Conservation (phyloP, 2,329 filamentous ascomycete species). For the Blumeria graminis region DNA sequence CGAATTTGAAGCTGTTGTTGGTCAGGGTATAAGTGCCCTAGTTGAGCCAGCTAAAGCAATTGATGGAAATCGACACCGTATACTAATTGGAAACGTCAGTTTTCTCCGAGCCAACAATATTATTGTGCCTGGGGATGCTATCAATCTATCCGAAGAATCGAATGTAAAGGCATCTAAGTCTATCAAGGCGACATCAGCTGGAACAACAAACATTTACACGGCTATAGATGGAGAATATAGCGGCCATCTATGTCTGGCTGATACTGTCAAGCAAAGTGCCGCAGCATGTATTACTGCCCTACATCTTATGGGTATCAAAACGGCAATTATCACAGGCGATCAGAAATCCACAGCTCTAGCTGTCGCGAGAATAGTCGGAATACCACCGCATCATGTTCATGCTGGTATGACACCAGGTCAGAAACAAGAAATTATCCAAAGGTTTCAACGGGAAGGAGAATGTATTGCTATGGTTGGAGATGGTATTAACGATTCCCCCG, state of each 20-base stretch:
- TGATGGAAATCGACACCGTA: slow-evolving; percentile 47
- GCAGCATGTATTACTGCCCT: slow-evolving; percentile 60
- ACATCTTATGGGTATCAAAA: slow-evolving; percentile 61
- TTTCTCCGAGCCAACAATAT: slow-evolving; percentile 54
- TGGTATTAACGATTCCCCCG: slow-evolving; percentile 94
- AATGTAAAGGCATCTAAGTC: slow-evolving; percentile 21
- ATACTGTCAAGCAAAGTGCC: slow-evolving; percentile 77
- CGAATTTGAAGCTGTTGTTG: slow-evolving; percentile 63
- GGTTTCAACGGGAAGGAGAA: slow-evolving; percentile 50
- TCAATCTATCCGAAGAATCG: slow-evolving; percentile 36
- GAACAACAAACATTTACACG: slow-evolving; percentile 76
- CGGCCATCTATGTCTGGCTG: slow-evolving; percentile 62
- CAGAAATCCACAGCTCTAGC: slow-evolving; percentile 62
- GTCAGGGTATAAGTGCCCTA: slow-evolving; percentile 58
- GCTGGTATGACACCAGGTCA: slow-evolving; percentile 78
- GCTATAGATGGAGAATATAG: slow-evolving; percentile 64
- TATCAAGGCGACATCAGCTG: slow-evolving; percentile 23
- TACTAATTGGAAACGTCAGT: slow-evolving; percentile 62
- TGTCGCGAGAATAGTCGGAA: slow-evolving; percentile 64
- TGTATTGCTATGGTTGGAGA: slow-evolving; percentile 93
- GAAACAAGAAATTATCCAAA: slow-evolving; percentile 65
- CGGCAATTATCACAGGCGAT: slow-evolving; percentile 85
- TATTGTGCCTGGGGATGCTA: slow-evolving; percentile 34
- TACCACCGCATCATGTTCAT: slow-evolving; percentile 49
- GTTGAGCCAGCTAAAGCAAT: slow-evolving; percentile 51